Base-by-base conservation (phyloP, 2,329 filamentous ascomycete genomes). In the Macrophomina pseudophaseolina region DNA sequence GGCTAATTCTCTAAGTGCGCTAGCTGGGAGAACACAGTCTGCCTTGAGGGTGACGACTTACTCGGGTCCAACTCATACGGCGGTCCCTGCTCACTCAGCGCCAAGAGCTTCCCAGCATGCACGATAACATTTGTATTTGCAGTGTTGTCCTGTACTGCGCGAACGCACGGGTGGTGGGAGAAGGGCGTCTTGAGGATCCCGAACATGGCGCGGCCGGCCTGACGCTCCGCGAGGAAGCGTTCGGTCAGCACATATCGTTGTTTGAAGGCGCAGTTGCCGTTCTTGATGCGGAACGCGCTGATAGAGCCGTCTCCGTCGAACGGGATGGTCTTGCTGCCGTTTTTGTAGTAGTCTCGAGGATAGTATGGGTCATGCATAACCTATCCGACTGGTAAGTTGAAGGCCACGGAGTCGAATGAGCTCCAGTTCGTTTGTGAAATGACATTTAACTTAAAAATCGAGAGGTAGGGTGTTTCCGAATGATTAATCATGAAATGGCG, bases 341-440 rank as follows among this genome's bases (percentile, higher is more conserved):
- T 75, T 48, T 80, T 74, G 6, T 76, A 67, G 0, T 75, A 68
- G 12, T 76, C 68, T 0, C 77, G 79, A 0, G 78, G 74, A 0
- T 76, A 69, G 2, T 76, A 76, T 0, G 80, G 82, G 71, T 86
- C 84, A n/a, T 83, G 82, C 75, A 85, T 84, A 18, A 86, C 76
- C 49, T 53, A 14, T 38, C n/a, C 8, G n/a, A 18, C n/a, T 23
- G n/a, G n/a, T 28, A 12, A 35, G 12, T 14, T 51, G 23, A n/a
- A n/a, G 23, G 48, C 18, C 9, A 23, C 3, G 23, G 9, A 30
- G 48, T 7, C 18, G 18, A 11, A 11, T 1, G 8, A 9, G 48
- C 18, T 5, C 18, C 5, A 16, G 42, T 14, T 23, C 23, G 23
- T 23, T 23, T 2, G 2, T 23, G 23, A 23, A 23, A 23, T 23